Base-by-base conservation (phyloP, 1,139 yeast species). In the Yamadazyma diospyri region DNA sequence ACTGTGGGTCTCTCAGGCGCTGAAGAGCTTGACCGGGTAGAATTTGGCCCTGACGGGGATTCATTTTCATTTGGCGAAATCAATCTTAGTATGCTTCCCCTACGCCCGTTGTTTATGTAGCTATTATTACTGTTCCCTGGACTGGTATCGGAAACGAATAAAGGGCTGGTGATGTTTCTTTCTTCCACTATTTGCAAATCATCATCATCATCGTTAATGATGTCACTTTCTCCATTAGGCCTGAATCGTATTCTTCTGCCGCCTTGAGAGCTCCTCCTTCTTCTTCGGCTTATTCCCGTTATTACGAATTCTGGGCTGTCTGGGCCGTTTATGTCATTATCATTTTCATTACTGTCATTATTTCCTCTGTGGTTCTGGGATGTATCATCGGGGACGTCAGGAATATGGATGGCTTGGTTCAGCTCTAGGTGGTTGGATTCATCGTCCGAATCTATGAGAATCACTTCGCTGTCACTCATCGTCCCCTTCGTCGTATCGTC, bases 131-230 rank as follows among this genome's bases (percentile, higher is more conserved):
- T 12, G n/a, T 22, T 22, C 10, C 13, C 15, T 9, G 29, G 29
- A 12, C 23, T 12, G 16, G 14, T 15, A 21, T 15, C 17, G 15
- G 21, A 25, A 6, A 22, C 32, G 2, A 23, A 5, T 21, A 29
- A 22, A 6, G 36, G 29, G 17, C 29, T 35, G 18, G 37, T 9
- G 13, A 23, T 18, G 6, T 28, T 30, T 26, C 41, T 32, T 27
- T 41, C 45, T 16, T 50, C 55, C 9, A 57, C 42, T 6, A 61
- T 57, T 36, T 58, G 48, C 6, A 59, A 38, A 16, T 59, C 65
- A 26, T 53, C 61, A 26, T 49, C 53, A 22, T 25, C 24, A n/a
- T 16, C 15, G 21, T 13, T 20, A 10, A 11, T 9, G 12, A 5
- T 16, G 13, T 18, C 13, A 25, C 8, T 24, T 6, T 7, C 33